Evolutionary conservation across 192 early-diverging fungal genomes (phyloP).

Genomic region (Entomortierella beljakovae): DNA sequence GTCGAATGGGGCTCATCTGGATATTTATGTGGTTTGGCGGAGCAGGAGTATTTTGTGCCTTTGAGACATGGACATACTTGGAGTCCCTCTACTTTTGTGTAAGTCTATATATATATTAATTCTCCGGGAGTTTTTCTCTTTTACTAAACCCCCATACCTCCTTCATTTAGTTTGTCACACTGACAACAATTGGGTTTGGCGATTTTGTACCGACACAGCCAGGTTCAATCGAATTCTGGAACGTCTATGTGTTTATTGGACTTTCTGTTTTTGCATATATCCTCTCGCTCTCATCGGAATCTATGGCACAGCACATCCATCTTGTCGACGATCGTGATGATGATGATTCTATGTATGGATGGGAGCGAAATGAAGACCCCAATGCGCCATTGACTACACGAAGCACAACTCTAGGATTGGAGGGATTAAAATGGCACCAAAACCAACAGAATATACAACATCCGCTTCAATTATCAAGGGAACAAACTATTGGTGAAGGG

Average conservation of each 20-base stretch:
- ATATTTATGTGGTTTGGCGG: constrained; percentile 50
- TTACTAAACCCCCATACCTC: background rate
- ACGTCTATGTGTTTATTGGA: constrained; percentile 49
- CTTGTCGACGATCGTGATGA: constrained; percentile 46
- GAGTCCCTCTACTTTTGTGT: constrained; percentile 51
- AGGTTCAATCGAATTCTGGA: constrained; percentile 52
- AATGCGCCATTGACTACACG: constrained; percentile 37
- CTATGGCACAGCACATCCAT: constrained; percentile 44
- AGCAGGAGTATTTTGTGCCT: constrained; percentile 38
- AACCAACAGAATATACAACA: constrained; percentile 29
- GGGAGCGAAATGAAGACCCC: constrained; percentile 42
- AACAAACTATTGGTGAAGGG: constrained; percentile 12
- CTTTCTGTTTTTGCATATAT: constrained; percentile 47
- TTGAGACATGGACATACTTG: constrained; percentile 36
- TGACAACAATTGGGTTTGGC: constrained; percentile 53
- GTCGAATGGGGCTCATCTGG: constrained; percentile 42
- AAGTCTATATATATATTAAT: constrained; percentile 7
- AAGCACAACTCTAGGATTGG: constrained; percentile 33
- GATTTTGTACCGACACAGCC: constrained; percentile 42
- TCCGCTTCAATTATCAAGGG: background rate
- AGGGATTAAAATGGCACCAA: constrained; percentile 41
- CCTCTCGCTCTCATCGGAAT: constrained; percentile 45
- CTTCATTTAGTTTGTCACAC: constrained; percentile 30
- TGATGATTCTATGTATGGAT: constrained; percentile 44
- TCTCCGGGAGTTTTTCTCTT: no score